Percentiles rank a stretch among this genome's conserved stretches.
These are phyloP conservation scores for Fennellomyces sp. DNA, from an alignment of 371 early-diverging fungal species.

Conservation along the genomic window DNA sequence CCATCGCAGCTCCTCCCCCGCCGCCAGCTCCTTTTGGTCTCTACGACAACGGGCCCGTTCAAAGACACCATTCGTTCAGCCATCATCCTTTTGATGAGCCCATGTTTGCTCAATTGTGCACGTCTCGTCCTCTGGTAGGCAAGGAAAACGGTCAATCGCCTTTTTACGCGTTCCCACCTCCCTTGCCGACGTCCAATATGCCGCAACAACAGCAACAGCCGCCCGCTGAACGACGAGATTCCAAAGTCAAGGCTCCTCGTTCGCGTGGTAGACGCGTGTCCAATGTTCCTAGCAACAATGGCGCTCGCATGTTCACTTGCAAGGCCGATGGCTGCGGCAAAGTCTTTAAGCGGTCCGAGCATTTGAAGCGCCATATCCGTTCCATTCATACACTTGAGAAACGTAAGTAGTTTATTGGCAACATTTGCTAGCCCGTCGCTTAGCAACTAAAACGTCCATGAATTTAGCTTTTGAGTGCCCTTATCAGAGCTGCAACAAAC, in stretches of 20 bases:
- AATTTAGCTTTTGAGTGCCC: constrained; percentile 64
- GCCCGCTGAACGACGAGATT: not conserved
- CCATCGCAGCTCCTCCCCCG: constrained; percentile 23
- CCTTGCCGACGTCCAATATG: not conserved
- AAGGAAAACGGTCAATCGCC: not conserved
- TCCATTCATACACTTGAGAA: constrained; percentile 69
- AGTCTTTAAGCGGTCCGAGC: constrained; percentile 70
- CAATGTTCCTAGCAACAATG: constrained; percentile 36
- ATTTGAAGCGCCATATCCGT: constrained; percentile 66
- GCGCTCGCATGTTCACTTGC: constrained; percentile 57
- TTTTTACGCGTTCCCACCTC: not conserved
- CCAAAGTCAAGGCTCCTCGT: constrained; percentile 15
- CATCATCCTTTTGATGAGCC: constrained; percentile 12
- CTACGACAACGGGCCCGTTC: constrained; percentile 7
- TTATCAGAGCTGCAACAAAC: constrained; percentile 74
- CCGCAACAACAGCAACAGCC: not conserved
- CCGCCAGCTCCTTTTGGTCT: constrained; percentile 5
- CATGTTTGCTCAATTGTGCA: constrained; percentile 16
- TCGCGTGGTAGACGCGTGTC: constrained; percentile 64
- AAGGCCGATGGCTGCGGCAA: constrained; percentile 57
- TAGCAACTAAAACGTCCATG: not conserved
- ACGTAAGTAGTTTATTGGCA: too few species aligned
- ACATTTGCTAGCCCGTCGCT: not conserved
- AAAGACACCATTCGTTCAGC: constrained; percentile 28
- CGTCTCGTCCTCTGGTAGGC: constrained; percentile 11